These are phyloP conservation scores for Paramecium bursaria DNA, from an alignment of 73 alveolate genomes.

Conservation along the genomic window DNA sequence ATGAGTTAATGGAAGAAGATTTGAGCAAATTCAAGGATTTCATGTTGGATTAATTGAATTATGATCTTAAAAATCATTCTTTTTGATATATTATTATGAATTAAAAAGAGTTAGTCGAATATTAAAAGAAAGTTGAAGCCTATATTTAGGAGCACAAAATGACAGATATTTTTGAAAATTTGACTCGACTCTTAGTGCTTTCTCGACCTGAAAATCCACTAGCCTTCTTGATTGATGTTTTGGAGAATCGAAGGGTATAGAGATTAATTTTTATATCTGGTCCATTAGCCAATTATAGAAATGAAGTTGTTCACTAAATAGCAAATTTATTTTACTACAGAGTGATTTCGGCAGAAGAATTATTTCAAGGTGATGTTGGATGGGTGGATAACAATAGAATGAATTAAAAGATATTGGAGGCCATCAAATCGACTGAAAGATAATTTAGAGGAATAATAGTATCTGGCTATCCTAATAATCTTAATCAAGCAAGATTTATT, in stretches of 20 bases:
- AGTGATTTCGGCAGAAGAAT: conserved; percentile 56
- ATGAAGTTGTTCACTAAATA: conserved; percentile 47
- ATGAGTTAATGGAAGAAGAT: too few species aligned
- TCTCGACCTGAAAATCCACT: conserved; percentile 64
- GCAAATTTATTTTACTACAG: conserved; percentile 65
- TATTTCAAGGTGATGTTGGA: conserved; percentile 9
- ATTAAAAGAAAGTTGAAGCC: conserved; percentile 26
- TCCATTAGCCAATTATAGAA: conserved; percentile 35
- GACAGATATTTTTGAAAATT: conserved; percentile 65
- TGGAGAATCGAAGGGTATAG: conserved; percentile 55
- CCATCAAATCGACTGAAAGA: conserved; percentile 41
- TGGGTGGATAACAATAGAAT: conserved; percentile 56
- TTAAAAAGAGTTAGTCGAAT: conserved; percentile 41
- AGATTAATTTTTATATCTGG: conserved; percentile 64
- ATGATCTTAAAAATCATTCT: too few species aligned
- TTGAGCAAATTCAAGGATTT: too few species aligned
- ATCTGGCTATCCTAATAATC: conserved; percentile 64
- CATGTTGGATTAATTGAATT: too few species aligned
- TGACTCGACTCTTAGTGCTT: conserved; percentile 38
- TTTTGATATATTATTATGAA: too few species aligned
- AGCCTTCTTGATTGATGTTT: conserved; percentile 41
- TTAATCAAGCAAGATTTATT: conserved; percentile 56
- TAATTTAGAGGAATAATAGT: conserved; percentile 65
- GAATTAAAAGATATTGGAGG: conserved; percentile 26
- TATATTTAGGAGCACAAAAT: conserved; percentile 64